phyloP scores from a whole-genome alignment of 768 basidiomycete species.

The Holtermannia corniformis region DNA sequence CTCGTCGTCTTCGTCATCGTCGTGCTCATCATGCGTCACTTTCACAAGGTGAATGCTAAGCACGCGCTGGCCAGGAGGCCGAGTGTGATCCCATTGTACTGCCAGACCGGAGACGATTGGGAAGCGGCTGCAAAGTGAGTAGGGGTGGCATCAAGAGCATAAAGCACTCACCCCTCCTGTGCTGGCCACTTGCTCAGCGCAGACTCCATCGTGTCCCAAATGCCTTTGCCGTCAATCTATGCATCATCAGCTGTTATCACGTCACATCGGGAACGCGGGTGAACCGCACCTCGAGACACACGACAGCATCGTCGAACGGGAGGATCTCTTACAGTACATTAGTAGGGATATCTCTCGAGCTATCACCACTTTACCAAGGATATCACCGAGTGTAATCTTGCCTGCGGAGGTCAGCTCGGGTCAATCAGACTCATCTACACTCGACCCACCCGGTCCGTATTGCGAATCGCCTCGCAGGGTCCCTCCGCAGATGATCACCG shows the following conservation, averaged over 20 bases:
- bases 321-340: slow-evolving; percentile 53
- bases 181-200: slow-evolving; percentile 71
- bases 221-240: slow-evolving; percentile 53
- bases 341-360: background rate
- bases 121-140: slow-evolving; percentile 58
- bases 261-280: background rate
- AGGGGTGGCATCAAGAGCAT: background rate
- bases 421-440: background rate
- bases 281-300: slow-evolving; percentile 60
- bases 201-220: slow-evolving; percentile 72
- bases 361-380: slow-evolving; percentile 44
- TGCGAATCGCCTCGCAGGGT: slow-evolving; percentile 75
- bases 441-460: slow-evolving; percentile 62
- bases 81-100: slow-evolving; percentile 76
- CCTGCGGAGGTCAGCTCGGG: slow-evolving; percentile 44
- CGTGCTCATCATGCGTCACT: slow-evolving; percentile 44
- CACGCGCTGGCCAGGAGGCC: slow-evolving; percentile 61
- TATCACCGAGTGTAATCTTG: slow-evolving; percentile 68
- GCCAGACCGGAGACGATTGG: slow-evolving; percentile 75
- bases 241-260: background rate
- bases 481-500: slow-evolving; percentile 70
- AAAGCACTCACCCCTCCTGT: slow-evolving; percentile 64
- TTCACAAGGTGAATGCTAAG: slow-evolving; percentile 48
- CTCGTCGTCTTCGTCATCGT: slow-evolving; percentile 34
- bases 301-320: slow-evolving; percentile 75